Conservation (phyloP, 495 filamentous ascomycete genomes). For the Penicillium malachiteum region DNA sequence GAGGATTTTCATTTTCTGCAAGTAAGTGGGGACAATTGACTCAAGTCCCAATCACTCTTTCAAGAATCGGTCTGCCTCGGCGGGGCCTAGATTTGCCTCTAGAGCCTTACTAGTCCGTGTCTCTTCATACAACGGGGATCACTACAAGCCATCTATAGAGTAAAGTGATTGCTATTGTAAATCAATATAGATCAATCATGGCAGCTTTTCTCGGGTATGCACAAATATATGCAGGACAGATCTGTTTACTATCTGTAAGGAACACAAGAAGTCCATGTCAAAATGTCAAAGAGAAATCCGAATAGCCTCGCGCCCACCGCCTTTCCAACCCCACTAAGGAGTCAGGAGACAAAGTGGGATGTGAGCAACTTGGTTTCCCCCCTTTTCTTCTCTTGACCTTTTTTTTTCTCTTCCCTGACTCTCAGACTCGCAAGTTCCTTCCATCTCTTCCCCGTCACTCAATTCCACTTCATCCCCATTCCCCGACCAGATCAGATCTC, state of each 20-base stretch:
- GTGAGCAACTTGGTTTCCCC: conserved; percentile 7
- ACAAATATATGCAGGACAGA: no score
- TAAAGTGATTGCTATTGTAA: neutral
- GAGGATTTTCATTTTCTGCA: neutral
- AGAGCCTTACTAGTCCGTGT: neutral
- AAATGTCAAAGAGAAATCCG: conserved; percentile 8
- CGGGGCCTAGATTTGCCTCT: conserved; percentile 1
- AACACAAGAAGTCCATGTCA: neutral
- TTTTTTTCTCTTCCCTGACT: neutral
- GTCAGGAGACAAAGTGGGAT: conserved; percentile 22
- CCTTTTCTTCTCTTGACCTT: conserved; percentile 4
- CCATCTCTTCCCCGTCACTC: neutral
- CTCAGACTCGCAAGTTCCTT: neutral
- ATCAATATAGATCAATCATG: no score
- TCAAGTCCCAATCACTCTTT: neutral
- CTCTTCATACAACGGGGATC: neutral
- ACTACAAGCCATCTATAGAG: neutral
- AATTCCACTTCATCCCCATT: conserved; percentile 5
- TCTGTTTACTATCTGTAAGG: no score
- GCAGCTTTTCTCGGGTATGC: no score
- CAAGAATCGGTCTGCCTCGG: neutral
- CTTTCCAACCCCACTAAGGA: conserved; percentile 46
- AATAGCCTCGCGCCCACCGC: conserved; percentile 44
- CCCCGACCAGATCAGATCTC: neutral
- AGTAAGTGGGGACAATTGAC: neutral